Conservation (phyloP, 495 filamentous ascomycete species). For the Emericellopsis terricola region DNA sequence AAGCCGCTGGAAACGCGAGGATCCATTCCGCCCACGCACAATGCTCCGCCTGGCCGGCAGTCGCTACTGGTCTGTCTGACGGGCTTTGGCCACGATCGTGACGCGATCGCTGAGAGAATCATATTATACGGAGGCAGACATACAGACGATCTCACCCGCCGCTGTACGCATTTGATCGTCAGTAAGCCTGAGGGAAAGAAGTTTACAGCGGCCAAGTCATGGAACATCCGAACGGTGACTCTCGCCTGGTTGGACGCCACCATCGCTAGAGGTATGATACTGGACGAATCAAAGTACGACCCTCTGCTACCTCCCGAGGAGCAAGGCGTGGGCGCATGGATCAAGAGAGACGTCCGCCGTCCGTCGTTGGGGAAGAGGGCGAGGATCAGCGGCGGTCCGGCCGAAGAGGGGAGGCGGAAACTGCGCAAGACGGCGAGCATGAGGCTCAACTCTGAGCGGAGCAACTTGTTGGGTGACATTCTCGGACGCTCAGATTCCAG, state of each 20-base stretch:
- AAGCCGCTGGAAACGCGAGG: conserved; percentile 22
- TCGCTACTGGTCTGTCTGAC: conserved; percentile 70
- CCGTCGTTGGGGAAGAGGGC: conserved; percentile 19
- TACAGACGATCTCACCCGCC: conserved; percentile 65
- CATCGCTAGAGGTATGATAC: conserved; percentile 76
- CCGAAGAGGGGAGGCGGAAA: conserved; percentile 41
- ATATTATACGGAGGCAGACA: conserved; percentile 59
- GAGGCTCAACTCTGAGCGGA: conserved; percentile 59
- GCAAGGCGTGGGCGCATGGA: conserved; percentile 69
- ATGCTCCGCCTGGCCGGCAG: conserved; percentile 8
- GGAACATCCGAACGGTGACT: conserved; percentile 61
- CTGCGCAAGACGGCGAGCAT: conserved; percentile 65
- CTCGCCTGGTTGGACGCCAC: conserved; percentile 77
- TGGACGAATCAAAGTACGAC: conserved; percentile 72
- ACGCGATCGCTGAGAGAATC: conserved; percentile 41
- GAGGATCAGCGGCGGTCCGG: conserved; percentile 8
- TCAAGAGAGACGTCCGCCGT: conserved; percentile 25
- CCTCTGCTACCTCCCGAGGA: conserved; percentile 46
- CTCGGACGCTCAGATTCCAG: conserved; percentile 25
- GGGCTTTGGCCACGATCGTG: conserved; percentile 70
- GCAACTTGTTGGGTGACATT: conserved; percentile 78
- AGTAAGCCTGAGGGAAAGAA: conserved; percentile 65
- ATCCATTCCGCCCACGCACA: conserved; percentile 9
- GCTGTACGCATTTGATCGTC: conserved; percentile 78
- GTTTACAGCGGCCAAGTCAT: conserved; percentile 65